A percentile compares a stretch with the other conserved stretches of the same genome.
Evolutionary conservation across 2,329 filamentous ascomycete genomes (phyloP).

Genomic region (Helotiales sp.): DNA sequence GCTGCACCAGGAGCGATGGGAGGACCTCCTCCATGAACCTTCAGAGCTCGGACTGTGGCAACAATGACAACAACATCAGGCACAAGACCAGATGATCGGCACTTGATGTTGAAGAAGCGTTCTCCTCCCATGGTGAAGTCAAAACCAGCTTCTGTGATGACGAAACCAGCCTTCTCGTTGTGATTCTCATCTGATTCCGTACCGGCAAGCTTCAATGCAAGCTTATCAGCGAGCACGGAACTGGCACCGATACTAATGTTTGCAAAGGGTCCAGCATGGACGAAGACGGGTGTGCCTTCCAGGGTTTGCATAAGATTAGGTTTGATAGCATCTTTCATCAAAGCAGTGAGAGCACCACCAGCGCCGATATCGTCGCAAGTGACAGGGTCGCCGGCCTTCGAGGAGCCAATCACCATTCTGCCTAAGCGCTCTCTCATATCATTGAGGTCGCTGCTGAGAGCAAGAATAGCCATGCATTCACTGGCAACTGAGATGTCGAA

Average conservation of each 20-base stretch:
- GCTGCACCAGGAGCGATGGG: slow-evolving; percentile 85
- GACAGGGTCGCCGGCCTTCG: slow-evolving; percentile 80
- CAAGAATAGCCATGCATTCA: slow-evolving; percentile 98
- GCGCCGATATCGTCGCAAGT: slow-evolving; percentile 95
- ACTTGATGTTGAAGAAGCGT: slow-evolving; percentile 99
- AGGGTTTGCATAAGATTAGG: slow-evolving; percentile 98
- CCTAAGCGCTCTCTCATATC: slow-evolving; percentile 94
- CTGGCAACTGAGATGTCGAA: slow-evolving; percentile 98
- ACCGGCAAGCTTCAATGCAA: slow-evolving; percentile 92
- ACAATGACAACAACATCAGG: slow-evolving; percentile 95
- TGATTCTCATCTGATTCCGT: slow-evolving; percentile 91
- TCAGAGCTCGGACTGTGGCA: slow-evolving; percentile 90
- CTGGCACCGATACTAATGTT: slow-evolving; percentile 98
- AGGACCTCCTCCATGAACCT: slow-evolving; percentile 96
- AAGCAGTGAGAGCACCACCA: slow-evolving; percentile 85
- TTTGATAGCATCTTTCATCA: slow-evolving; percentile 99
- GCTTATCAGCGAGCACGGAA: slow-evolving; percentile 90
- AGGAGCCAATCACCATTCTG: slow-evolving; percentile 92
- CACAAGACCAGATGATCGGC: slow-evolving; percentile 86
- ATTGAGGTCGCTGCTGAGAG: slow-evolving; percentile 80
- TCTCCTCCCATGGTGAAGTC: slow-evolving; percentile 99
- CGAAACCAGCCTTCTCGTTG: slow-evolving; percentile 80
- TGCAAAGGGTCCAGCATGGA: slow-evolving; percentile 95
- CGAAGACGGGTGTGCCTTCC: slow-evolving; percentile 95
- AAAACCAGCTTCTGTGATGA: slow-evolving; percentile 95